These are phyloP conservation scores for Macrophomina tecta DNA, from an alignment of 2,329 filamentous ascomycete species.

Conservation along the genomic window DNA sequence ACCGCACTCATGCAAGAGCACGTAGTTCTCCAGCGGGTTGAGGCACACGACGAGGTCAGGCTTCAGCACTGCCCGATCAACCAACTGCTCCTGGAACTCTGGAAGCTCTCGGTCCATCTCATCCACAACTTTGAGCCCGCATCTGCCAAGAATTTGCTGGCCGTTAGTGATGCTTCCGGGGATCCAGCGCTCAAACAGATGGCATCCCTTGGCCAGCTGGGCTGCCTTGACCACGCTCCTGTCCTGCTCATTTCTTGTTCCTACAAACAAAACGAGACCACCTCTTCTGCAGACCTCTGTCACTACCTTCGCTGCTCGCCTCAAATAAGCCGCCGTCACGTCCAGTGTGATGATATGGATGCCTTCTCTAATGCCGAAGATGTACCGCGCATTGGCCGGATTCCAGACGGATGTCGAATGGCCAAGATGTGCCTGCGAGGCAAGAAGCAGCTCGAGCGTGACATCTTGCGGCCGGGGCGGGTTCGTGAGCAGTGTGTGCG, in stretches of 20 bases:
- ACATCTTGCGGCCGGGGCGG: slow-evolving; percentile 81
- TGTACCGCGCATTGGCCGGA: slow-evolving; percentile 90
- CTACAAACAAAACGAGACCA: slow-evolving; percentile 88
- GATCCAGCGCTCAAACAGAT: slow-evolving; percentile 92
- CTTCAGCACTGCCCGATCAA: slow-evolving; percentile 69
- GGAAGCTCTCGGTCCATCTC: slow-evolving; percentile 68
- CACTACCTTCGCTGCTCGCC: slow-evolving; percentile 91
- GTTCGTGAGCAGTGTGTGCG: slow-evolving; percentile 69
- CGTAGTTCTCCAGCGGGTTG: slow-evolving; percentile 91
- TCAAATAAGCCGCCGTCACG: slow-evolving; percentile 82
- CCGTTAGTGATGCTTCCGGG: slow-evolving; percentile 92
- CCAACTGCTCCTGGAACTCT: slow-evolving; percentile 71
- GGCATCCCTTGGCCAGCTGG: slow-evolving; percentile 76
- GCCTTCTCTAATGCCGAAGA: slow-evolving; percentile 85
- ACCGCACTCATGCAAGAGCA: slow-evolving; percentile 88
- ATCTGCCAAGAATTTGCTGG: slow-evolving; percentile 79
- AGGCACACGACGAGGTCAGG: slow-evolving; percentile 92
- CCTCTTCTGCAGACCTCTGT: slow-evolving; percentile 82
- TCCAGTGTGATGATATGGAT: slow-evolving; percentile 95
- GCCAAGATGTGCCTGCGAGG: slow-evolving; percentile 65
- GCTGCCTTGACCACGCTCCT: slow-evolving; percentile 82
- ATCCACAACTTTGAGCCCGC: slow-evolving; percentile 76
- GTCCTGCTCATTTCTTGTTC: slow-evolving; percentile 82
- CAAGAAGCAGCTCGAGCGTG: slow-evolving; percentile 81
- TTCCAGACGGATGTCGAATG: slow-evolving; percentile 89